Percentiles rank a stretch among this genome's conserved stretches.
Evolutionary conservation across 1,284 basidiomycete species (phyloP).

Genomic region (Cryptococcus sp.): DNA sequence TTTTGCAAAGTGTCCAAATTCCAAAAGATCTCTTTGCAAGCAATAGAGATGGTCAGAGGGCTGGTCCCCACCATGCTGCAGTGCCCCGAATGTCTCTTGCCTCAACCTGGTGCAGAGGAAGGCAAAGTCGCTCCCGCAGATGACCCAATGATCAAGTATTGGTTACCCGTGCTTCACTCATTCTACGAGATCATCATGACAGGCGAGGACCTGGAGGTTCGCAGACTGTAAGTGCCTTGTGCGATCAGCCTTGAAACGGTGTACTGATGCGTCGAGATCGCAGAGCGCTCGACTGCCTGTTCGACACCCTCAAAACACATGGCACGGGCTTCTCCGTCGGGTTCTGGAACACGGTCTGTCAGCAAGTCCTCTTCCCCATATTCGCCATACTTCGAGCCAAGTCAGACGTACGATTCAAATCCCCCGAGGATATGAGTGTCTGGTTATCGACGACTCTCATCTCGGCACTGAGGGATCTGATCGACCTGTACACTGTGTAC

Average conservation of each 20-base stretch:
- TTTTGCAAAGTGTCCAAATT: conserved; percentile 99
- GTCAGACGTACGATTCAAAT: conserved; percentile 83
- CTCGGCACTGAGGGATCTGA: conserved; percentile 91
- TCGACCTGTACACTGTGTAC: conserved; percentile 95
- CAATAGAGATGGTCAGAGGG: conserved; percentile 93
- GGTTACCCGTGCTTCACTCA: conserved; percentile 94
- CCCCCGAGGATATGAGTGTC: conserved; percentile 98
- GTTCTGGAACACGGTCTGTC: conserved; percentile 98
- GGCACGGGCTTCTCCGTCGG: conserved; percentile 83
- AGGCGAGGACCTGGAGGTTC: conserved; percentile 96
- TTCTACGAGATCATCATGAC: conserved; percentile 99
- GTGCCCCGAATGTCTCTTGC: conserved; percentile 75
- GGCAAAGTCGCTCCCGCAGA: conserved; percentile 56
- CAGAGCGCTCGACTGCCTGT: conserved; percentile 93
- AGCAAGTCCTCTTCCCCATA: conserved; percentile 97
- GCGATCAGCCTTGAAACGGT: not conserved
- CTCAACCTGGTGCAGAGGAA: conserved; percentile 19
- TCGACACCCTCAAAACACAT: conserved; percentile 89
- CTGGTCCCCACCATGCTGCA: conserved; percentile 89
- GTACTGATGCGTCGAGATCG: conserved; percentile 4
- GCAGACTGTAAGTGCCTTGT: conserved; percentile 71
- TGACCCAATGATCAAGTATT: conserved; percentile 89
- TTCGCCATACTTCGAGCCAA: conserved; percentile 79
- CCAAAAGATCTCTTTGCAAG: conserved; percentile 94
- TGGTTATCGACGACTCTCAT: conserved; percentile 99